Conservation (phyloP, 768 basidiomycete species). For the Naganishia randhawae region DNA sequence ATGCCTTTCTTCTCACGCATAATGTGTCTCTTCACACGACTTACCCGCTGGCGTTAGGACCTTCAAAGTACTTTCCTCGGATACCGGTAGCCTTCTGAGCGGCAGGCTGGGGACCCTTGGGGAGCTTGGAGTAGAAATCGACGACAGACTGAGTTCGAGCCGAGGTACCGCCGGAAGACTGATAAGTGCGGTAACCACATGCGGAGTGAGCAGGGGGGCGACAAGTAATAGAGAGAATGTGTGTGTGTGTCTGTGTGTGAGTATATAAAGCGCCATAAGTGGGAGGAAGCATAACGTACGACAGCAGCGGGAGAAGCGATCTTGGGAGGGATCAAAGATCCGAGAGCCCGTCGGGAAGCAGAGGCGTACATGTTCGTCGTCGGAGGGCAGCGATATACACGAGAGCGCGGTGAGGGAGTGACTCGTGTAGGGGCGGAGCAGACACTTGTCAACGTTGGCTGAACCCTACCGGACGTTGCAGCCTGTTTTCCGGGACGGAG, state of each 20-base stretch:
- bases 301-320: conserved; percentile 86
- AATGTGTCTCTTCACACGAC: conserved; percentile 23
- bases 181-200: conserved; percentile 1
- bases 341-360: conserved; percentile 77
- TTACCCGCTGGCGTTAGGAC: conserved; percentile 66
- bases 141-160: conserved; percentile 78
- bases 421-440: neutral
- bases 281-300: conserved; percentile 55
- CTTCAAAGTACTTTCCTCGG: conserved; percentile 74
- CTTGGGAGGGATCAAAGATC: conserved; percentile 85
- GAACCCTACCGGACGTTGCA: neutral
- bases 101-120: conserved; percentile 73
- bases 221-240: no score
- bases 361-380: conserved; percentile 67
- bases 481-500: conserved; percentile 19
- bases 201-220: no score
- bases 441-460: neutral
- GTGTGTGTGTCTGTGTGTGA: no score
- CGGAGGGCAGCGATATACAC: neutral
- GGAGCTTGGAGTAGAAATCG: conserved; percentile 93
- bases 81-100: conserved; percentile 61
- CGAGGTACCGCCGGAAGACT: conserved; percentile 75
- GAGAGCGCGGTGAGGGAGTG: conserved; percentile 5
- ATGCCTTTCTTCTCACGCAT: neutral
- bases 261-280: no score